Evolutionary conservation across 306 rosid species (phyloP).

Genomic region (Castanospermum australe): DNA sequence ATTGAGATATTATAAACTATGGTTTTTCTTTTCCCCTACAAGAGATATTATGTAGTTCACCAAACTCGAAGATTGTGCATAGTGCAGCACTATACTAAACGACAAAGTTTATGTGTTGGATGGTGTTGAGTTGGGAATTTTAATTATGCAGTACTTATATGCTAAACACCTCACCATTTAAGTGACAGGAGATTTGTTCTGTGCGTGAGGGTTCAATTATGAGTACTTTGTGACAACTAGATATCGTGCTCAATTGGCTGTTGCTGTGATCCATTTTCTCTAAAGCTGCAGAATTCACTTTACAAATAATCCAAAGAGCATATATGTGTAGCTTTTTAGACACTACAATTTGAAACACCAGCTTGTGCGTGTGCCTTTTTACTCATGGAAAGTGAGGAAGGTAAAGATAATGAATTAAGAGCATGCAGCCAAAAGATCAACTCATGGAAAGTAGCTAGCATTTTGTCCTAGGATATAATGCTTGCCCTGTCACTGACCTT

Average conservation of each 20-base stretch:
- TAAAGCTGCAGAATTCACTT: conserved; percentile 33
- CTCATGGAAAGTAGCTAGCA: background rate
- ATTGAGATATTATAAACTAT: background rate
- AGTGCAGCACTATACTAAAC: conserved; percentile 22
- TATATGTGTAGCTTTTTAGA: conserved; percentile 11
- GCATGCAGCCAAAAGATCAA: conserved; percentile 14
- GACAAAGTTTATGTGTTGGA: conserved; percentile 23
- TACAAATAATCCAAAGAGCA: conserved; percentile 1
- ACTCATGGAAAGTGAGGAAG: background rate
- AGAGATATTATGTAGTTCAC: background rate
- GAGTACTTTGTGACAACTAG: conserved; percentile 12
- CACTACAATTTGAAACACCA: background rate
- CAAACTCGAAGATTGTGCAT: background rate
- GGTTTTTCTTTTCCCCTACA: background rate
- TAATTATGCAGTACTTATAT: background rate
- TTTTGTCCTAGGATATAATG: background rate
- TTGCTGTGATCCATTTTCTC: background rate
- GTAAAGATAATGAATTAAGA: background rate
- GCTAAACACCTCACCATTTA: conserved; percentile 12
- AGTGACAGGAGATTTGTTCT: background rate
- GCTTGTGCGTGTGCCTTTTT: background rate
- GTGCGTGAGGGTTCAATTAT: conserved; percentile 3
- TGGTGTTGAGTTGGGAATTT: background rate
- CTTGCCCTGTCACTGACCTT: conserved; percentile 49
- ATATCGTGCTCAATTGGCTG: background rate